Evolutionary conservation across 148 eudicot species (phyloP).

Genomic region (Fagopyrum esculentum): DNA sequence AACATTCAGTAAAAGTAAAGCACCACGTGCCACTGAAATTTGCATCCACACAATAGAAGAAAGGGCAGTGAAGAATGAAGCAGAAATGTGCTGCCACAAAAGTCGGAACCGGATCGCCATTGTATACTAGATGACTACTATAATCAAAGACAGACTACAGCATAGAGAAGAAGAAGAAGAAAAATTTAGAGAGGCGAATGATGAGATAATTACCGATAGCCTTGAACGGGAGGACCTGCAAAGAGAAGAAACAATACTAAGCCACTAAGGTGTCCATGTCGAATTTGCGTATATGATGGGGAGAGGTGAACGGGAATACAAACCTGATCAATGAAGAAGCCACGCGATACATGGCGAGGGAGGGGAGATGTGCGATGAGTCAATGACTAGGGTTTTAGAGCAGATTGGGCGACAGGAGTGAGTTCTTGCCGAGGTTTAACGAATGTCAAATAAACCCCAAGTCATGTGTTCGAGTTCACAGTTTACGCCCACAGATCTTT

Average conservation of each 20-base stretch:
- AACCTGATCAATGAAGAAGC: conserved; percentile 71
- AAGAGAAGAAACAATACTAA: not conserved
- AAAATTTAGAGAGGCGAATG: conserved; percentile 1
- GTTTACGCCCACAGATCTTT: too few relatives aligned
- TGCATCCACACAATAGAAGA: not conserved
- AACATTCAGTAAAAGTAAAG: not conserved
- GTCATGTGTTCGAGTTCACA: too few relatives aligned
- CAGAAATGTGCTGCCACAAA: not conserved
- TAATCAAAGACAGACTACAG: not conserved
- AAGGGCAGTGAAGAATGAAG: not conserved
- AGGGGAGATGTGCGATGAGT: not conserved
- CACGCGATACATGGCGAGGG: conserved; percentile 46
- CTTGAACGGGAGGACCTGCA: conserved; percentile 66
- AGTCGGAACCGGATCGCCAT: not conserved
- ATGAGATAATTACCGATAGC: conserved; percentile 35
- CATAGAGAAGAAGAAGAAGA: not conserved
- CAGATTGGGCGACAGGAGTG: not conserved
- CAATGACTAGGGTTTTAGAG: conserved; percentile 11
- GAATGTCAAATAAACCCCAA: too few relatives aligned
- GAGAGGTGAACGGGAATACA: not conserved
- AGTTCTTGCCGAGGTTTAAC: conserved; percentile 2
- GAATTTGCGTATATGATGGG: not conserved
- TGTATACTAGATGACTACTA: not conserved
- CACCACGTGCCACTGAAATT: not conserved
- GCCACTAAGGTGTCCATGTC: not conserved